Evolutionary conservation across 2,329 filamentous ascomycete genomes (phyloP).

Genomic region (Daldinia sp.): DNA sequence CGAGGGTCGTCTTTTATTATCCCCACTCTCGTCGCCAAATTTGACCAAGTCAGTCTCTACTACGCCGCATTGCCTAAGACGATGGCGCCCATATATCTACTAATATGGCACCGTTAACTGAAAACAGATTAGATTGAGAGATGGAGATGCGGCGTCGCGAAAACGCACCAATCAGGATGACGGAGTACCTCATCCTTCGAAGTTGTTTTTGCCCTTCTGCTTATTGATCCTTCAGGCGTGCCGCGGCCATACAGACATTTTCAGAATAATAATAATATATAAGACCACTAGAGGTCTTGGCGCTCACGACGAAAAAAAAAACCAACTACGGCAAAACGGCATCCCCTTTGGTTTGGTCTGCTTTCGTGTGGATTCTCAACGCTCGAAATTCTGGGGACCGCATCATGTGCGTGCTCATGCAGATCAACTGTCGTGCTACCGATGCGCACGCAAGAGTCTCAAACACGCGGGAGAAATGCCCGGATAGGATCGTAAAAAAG

Average conservation of each 20-base stretch:
- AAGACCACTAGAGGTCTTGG: slow-evolving; percentile 17
- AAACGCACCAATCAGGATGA: slow-evolving; percentile 15
- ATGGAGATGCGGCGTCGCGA: slow-evolving; percentile 11
- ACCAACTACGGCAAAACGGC: slow-evolving; percentile 1
- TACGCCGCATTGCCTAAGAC: slow-evolving; percentile 11
- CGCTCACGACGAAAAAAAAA: background rate
- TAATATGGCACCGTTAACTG: slow-evolving; percentile 3
- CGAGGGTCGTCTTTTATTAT: slow-evolving; percentile 4
- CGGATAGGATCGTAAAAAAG: slow-evolving; percentile 10
- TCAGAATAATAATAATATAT: slow-evolving; percentile 7
- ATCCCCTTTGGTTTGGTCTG: background rate
- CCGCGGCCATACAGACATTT: slow-evolving; percentile 3
- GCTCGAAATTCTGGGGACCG: background rate
- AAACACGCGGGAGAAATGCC: background rate
- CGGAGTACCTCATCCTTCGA: slow-evolving; percentile 23
- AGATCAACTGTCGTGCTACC: slow-evolving; percentile 6
- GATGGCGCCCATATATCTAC: background rate
- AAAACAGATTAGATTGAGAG: slow-evolving; percentile 13
- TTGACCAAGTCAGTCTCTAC: background rate
- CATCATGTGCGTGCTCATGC: slow-evolving; percentile 2
- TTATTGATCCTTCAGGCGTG: slow-evolving; percentile 36
- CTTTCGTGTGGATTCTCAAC: too few relatives aligned
- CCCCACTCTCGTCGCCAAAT: slow-evolving; percentile 1
- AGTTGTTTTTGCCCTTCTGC: slow-evolving; percentile 20
- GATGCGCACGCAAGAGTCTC: background rate